phyloP scores from a whole-genome alignment of 345 rosid genomes.

The Rhizophora mangle region DNA sequence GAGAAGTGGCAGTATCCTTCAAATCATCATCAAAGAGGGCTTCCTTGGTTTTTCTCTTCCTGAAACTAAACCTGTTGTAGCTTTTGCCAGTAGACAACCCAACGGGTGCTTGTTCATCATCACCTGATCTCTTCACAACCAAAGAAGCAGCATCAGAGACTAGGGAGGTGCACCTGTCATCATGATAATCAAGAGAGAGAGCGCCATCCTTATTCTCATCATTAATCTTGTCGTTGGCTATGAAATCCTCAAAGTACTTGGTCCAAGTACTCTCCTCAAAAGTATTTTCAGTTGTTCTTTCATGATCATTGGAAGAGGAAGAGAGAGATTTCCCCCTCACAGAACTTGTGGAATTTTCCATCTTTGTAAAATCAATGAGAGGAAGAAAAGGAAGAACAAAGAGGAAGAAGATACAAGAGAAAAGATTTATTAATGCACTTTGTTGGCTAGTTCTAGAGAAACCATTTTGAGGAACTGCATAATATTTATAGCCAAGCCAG shows the following conservation, averaged over 20 bases:
- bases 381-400: background rate
- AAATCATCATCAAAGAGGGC: slow-evolving; percentile 40
- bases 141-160: slow-evolving; percentile 50
- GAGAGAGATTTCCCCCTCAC: background rate
- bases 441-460: slow-evolving; percentile 5
- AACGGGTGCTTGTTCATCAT: background rate
- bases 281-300: background rate
- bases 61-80: slow-evolving; percentile 22
- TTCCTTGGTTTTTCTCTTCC: slow-evolving; percentile 34
- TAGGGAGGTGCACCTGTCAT: slow-evolving; percentile 12
- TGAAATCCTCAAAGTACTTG: slow-evolving; percentile 50
- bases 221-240: slow-evolving; percentile 15
- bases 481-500: slow-evolving; percentile 6
- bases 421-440: background rate
- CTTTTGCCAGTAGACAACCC: slow-evolving; percentile 1
- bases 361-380: background rate
- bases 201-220: background rate
- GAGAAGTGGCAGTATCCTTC: slow-evolving; percentile 61
- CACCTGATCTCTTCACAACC: slow-evolving; percentile 12
- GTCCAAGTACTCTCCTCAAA: slow-evolving; percentile 63
- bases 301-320: background rate
- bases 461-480: slow-evolving; percentile 6
- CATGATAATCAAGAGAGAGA: slow-evolving; percentile 15
- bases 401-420: background rate
- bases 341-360: slow-evolving; percentile 25